phyloP scores from a whole-genome alignment of 768 basidiomycete species.

The Erythrobasidium yunnanense region DNA sequence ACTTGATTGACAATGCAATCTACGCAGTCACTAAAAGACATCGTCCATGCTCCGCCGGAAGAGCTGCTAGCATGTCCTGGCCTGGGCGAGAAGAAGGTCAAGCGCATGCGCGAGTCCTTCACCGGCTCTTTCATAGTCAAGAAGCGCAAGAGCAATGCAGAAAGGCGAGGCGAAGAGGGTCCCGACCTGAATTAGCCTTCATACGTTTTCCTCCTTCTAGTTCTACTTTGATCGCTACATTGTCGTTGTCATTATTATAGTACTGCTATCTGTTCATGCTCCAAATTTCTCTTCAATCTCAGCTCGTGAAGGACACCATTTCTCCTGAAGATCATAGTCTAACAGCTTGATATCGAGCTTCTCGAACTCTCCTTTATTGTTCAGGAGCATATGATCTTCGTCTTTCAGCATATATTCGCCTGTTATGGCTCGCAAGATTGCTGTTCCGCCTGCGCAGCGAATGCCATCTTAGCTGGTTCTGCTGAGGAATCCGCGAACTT shows the following conservation, averaged over 20 bases:
- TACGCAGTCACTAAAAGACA: conserved; percentile 81
- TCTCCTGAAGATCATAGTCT: background rate
- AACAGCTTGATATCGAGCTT: background rate
- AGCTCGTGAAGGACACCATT: background rate
- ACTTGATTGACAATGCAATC: background rate
- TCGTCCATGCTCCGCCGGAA: conserved; percentile 61
- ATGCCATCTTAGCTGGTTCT: background rate
- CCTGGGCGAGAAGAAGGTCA: conserved; percentile 86
- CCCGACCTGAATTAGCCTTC: conserved; percentile 28
- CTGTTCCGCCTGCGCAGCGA: background rate
- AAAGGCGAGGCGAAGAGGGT: conserved; percentile 31
- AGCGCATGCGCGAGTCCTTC: conserved; percentile 79
- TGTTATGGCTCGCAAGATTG: background rate
- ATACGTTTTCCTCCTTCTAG: background rate
- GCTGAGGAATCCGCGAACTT: background rate
- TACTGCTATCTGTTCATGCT: too few relatives aligned
- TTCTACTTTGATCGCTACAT: background rate
- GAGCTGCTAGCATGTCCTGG: conserved; percentile 76
- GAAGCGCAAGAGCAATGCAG: conserved; percentile 25
- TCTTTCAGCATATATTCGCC: background rate
- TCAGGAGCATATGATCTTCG: background rate
- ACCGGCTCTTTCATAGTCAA: conserved; percentile 58
- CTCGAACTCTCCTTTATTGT: background rate
- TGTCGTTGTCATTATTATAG: too few relatives aligned
- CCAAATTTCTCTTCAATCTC: background rate